Evolutionary conservation across 495 filamentous ascomycete genomes (phyloP).

Genomic region (Podospora tetraspora): DNA sequence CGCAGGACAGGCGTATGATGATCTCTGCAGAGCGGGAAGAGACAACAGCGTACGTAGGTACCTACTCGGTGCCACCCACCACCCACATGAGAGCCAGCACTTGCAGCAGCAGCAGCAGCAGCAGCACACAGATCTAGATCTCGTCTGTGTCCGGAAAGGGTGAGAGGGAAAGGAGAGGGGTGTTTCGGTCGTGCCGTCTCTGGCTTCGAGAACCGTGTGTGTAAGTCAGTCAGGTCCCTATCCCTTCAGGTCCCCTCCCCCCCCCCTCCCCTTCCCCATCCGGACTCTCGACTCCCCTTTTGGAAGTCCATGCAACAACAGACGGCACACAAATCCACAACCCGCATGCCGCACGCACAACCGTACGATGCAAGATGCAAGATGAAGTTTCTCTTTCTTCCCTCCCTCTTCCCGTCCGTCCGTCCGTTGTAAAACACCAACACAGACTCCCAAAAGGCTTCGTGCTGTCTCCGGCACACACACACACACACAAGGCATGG

Average conservation of each 20-base stretch:
- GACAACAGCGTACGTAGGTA: neutral
- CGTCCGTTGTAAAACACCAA: neutral
- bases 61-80: neutral
- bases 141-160: neutral
- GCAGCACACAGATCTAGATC: neutral
- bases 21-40: neutral
- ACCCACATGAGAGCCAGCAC: neutral
- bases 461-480: conserved; percentile 8
- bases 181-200: neutral
- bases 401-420: neutral
- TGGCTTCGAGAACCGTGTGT: neutral
- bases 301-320: neutral
- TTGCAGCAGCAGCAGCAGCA: too few species aligned
- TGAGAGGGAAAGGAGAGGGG: neutral
- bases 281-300: neutral
- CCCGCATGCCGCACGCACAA: neutral
- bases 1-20: neutral
- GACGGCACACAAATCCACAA: neutral
- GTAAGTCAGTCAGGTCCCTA: neutral
- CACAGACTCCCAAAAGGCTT: neutral
- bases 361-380: neutral
- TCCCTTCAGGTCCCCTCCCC: neutral
- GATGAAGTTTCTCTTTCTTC: neutral
- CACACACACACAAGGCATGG: neutral
- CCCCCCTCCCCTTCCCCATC: conserved; percentile 1